Conservation (phyloP, 2,329 filamentous ascomycete genomes). For the Penicillium sp. region DNA sequence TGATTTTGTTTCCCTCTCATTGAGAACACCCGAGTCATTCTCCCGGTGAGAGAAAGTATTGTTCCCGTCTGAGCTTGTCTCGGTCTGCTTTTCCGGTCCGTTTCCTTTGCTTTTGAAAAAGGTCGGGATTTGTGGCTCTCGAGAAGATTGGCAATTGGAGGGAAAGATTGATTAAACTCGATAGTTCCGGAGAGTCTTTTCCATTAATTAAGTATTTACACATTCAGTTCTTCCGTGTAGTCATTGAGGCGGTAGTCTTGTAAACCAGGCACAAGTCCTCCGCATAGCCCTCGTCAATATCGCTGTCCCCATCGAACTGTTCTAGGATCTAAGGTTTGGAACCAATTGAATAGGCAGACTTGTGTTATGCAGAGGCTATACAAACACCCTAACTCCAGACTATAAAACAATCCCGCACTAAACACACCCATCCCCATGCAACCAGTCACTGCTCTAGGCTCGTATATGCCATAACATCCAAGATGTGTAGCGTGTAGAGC, state of each 20-base stretch:
- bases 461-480: not conserved
- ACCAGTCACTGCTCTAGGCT: not conserved
- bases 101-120: not conserved
- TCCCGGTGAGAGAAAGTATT: conserved; percentile 12
- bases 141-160: conserved; percentile 1
- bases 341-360: not conserved
- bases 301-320: too few species aligned
- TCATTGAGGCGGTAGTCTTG: not conserved
- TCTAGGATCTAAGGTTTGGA: not conserved
- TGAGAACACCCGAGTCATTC: conserved; percentile 17
- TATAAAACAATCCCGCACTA: not conserved
- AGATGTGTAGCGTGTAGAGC: not conserved
- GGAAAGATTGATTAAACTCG: conserved; percentile 19
- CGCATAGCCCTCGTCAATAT: too few species aligned
- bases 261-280: too few species aligned
- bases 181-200: conserved; percentile 19
- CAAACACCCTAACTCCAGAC: not conserved
- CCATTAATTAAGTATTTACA: conserved; percentile 24
- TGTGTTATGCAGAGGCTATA: not conserved
- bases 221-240: conserved; percentile 1
- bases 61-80: conserved; percentile 12
- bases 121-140: not conserved
- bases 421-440: not conserved
- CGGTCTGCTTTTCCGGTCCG: conserved; percentile 5
- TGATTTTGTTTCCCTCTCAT: conserved; percentile 8